These are phyloP conservation scores for Ramaria sp. DNA, from an alignment of 768 basidiomycete species.

Conservation along the genomic window DNA sequence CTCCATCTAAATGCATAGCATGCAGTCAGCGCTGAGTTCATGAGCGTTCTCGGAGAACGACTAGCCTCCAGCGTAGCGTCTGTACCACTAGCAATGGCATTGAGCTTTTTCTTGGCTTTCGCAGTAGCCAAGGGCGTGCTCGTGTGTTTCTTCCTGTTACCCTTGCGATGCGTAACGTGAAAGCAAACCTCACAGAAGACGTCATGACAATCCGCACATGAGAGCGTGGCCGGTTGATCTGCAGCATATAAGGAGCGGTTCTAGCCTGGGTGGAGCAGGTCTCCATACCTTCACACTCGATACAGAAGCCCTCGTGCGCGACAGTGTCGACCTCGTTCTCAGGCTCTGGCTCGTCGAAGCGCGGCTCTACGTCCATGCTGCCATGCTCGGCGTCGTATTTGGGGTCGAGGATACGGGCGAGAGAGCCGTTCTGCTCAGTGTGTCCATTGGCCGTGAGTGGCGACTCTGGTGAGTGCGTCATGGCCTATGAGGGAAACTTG, in stretches of 20 bases:
- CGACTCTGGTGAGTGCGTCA: not conserved
- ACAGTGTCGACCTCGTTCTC: slow-evolving; percentile 43
- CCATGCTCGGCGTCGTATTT: not conserved
- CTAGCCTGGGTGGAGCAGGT: not conserved
- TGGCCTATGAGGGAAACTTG: not conserved
- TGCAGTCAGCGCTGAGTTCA: not conserved
- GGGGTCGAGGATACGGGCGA: not conserved
- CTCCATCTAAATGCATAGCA: slow-evolving; percentile 19
- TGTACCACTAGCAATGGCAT: slow-evolving; percentile 2
- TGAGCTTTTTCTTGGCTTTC: slow-evolving; percentile 7
- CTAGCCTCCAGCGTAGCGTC: slow-evolving; percentile 16
- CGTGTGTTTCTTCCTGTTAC: slow-evolving; percentile 56
- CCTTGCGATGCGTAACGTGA: slow-evolving; percentile 75
- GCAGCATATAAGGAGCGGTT: not conserved
- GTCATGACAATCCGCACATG: slow-evolving; percentile 64
- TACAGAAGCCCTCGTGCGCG: slow-evolving; percentile 54
- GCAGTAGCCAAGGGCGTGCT: slow-evolving; percentile 32
- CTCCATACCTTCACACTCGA: slow-evolving; percentile 76
- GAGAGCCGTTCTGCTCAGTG: not conserved
- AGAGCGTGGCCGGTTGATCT: slow-evolving; percentile 78
- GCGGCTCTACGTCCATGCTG: not conserved
- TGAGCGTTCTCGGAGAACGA: not conserved
- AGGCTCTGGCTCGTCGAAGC: not conserved
- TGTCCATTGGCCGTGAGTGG: not conserved
- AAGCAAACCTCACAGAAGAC: slow-evolving; percentile 81